Conservation (phyloP, 176 grass and related monocot genomes). For the Chloris gayana region DNA sequence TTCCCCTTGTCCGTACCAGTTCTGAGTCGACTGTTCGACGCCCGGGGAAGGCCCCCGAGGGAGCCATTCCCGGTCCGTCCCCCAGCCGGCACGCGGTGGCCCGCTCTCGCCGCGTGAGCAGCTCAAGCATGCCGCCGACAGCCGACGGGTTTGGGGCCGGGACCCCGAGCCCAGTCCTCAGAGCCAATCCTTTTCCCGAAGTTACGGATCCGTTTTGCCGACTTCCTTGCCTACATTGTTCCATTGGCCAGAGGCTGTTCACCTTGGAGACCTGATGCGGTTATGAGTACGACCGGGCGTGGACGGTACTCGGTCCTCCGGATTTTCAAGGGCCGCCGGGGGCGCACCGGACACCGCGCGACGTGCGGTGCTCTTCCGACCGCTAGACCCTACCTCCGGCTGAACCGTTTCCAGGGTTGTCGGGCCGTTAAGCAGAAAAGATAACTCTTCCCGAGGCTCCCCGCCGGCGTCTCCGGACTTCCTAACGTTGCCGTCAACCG, state of each 20-base stretch:
- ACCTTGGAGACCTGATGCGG: constrained; percentile 88
- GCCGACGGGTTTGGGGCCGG: too few species aligned
- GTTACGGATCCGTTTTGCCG: constrained; percentile 68
- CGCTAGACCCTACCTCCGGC: constrained; percentile 68
- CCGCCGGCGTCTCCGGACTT: constrained; percentile 63
- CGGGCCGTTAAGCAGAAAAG: constrained; percentile 78
- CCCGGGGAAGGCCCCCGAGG: constrained; percentile 27
- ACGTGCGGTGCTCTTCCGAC: constrained; percentile 72
- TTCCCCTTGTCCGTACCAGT: constrained; percentile 73
- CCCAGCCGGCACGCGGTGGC: constrained; percentile 16
- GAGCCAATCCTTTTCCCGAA: constrained; percentile 80
- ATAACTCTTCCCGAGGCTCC: constrained; percentile 84
- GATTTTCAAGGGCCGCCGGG: constrained; percentile 43
- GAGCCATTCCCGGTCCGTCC: constrained; percentile 17
- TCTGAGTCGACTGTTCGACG: constrained; percentile 62
- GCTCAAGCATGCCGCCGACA: constrained; percentile 13
- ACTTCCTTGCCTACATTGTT: constrained; percentile 63
- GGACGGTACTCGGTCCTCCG: constrained; percentile 42
- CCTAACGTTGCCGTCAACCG: constrained; percentile 56
- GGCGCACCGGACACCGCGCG: constrained; percentile 61
- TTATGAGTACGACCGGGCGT: constrained; percentile 73
- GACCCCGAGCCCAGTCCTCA: constrained; percentile 63
- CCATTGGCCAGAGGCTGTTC: constrained; percentile 76
- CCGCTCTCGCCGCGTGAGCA: constrained; percentile 26
- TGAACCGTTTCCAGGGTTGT: constrained; percentile 66